Evolutionary conservation across 495 filamentous ascomycete genomes (phyloP).

Genomic region (Penicillium steckii): DNA sequence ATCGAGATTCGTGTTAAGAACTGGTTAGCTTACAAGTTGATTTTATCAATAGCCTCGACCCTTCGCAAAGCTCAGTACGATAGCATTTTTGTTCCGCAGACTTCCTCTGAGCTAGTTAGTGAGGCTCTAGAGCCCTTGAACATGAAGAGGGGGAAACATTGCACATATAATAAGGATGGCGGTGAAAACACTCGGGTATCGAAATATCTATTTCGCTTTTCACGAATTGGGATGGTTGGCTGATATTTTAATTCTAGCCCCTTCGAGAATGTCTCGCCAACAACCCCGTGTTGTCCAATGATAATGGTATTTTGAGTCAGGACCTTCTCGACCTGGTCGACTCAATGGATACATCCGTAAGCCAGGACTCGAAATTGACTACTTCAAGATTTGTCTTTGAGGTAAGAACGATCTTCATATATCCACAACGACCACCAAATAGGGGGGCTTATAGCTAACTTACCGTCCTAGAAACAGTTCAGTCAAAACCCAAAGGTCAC

Average conservation of each 20-base stretch:
- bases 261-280: slow-evolving; percentile 23
- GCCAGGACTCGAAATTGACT: slow-evolving; percentile 13
- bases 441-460: neutral
- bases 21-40: neutral
- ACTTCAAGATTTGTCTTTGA: slow-evolving; percentile 25
- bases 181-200: slow-evolving; percentile 16
- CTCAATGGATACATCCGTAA: slow-evolving; percentile 28
- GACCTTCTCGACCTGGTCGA: slow-evolving; percentile 20
- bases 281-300: slow-evolving; percentile 18
- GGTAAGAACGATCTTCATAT: slow-evolving; percentile 17
- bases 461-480: slow-evolving; percentile 2
- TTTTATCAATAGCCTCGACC: slow-evolving; percentile 15
- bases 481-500: neutral
- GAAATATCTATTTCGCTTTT: too few species aligned
- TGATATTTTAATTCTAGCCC: slow-evolving; percentile 4
- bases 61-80: slow-evolving; percentile 19
- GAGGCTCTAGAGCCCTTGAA: slow-evolving; percentile 11
- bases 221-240: too few species aligned
- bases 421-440: neutral
- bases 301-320: slow-evolving; percentile 3
- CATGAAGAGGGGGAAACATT: slow-evolving; percentile 17
- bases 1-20: neutral
- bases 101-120: slow-evolving; percentile 7
- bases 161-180: slow-evolving; percentile 16
- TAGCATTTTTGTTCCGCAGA: slow-evolving; percentile 18